phyloP scores from a whole-genome alignment of 2,329 filamentous ascomycete species.

The Colletotrichum sp. region DNA sequence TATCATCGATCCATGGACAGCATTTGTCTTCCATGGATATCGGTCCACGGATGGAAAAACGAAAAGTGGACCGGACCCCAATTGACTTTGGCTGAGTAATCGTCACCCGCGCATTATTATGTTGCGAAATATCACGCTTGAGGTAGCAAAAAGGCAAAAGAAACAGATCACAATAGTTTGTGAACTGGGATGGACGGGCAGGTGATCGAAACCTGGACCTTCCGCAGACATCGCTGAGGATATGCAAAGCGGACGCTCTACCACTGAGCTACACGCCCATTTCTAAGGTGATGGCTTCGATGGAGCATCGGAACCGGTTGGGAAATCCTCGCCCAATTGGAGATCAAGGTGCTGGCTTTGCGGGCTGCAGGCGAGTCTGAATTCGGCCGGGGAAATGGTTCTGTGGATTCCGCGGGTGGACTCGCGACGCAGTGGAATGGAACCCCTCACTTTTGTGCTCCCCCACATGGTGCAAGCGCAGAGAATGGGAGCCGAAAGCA shows the following conservation, averaged over 20 bases:
- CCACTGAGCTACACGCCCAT: slow-evolving; percentile 16
- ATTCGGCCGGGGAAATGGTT: neutral
- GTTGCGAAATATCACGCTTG: too few species aligned
- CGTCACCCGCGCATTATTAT: neutral
- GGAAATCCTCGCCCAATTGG: neutral
- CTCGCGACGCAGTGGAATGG: neutral
- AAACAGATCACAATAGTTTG: rapidly evolving
- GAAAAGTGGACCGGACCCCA: neutral
- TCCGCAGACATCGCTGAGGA: neutral
- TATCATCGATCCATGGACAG: too few species aligned
- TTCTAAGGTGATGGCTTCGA: neutral
- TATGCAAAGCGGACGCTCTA: slow-evolving; percentile 19
- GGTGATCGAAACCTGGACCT: slow-evolving; percentile 21
- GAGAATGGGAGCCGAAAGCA: neutral
- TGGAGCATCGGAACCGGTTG: neutral
- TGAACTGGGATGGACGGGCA: neutral
- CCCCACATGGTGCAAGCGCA: neutral
- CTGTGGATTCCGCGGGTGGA: neutral
- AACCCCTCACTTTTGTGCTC: neutral
- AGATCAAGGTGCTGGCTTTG: neutral
- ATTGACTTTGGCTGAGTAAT: neutral
- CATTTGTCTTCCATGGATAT: neutral
- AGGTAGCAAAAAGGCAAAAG: neutral
- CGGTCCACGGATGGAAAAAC: neutral
- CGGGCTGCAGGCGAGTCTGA: neutral